Evolutionary conservation across 1,284 basidiomycete species (phyloP).

Genomic region (Neonothopanus nambi): DNA sequence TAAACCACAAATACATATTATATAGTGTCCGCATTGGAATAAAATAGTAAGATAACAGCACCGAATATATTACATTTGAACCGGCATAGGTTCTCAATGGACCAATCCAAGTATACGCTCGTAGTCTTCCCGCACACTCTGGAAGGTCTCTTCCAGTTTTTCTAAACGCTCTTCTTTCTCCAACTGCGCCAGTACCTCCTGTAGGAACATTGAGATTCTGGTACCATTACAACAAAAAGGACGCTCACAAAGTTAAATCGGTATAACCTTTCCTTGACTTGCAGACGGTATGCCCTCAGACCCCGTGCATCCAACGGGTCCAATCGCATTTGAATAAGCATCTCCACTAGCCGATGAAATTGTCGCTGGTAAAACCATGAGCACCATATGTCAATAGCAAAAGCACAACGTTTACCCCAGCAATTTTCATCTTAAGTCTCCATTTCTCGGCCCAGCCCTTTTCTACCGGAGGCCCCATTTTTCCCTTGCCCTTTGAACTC

Average conservation of each 20-base stretch:
- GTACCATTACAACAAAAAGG: background rate
- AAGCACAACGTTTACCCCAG: slow-evolving; percentile 54
- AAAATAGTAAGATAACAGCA: background rate
- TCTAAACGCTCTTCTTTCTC: slow-evolving; percentile 84
- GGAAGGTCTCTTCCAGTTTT: slow-evolving; percentile 93
- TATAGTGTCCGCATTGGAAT: background rate
- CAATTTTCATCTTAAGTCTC: slow-evolving; percentile 86
- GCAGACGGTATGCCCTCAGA: slow-evolving; percentile 70
- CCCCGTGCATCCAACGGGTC: slow-evolving; percentile 60
- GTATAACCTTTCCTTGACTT: slow-evolving; percentile 93
- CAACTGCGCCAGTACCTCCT: slow-evolving; percentile 87
- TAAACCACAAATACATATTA: too few relatives aligned
- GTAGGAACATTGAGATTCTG: slow-evolving; percentile 18
- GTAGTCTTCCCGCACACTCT: slow-evolving; percentile 86
- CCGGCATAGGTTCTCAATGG: background rate
- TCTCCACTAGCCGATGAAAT: slow-evolving; percentile 90
- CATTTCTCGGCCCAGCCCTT: slow-evolving; percentile 80
- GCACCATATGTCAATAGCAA: slow-evolving; percentile 6
- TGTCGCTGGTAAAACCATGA: slow-evolving; percentile 64
- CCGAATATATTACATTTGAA: background rate
- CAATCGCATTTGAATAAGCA: slow-evolving; percentile 81
- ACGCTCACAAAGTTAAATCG: slow-evolving; percentile 88
- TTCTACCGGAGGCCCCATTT: slow-evolving; percentile 76
- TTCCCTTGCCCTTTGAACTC: slow-evolving; percentile 47
- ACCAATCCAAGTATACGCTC: slow-evolving; percentile 72